Evolutionary conservation across 2,329 filamentous ascomycete genomes (phyloP), one percentile per base, ranked within the genome.

Genomic region (Coleophoma cylindrospora): DNA sequence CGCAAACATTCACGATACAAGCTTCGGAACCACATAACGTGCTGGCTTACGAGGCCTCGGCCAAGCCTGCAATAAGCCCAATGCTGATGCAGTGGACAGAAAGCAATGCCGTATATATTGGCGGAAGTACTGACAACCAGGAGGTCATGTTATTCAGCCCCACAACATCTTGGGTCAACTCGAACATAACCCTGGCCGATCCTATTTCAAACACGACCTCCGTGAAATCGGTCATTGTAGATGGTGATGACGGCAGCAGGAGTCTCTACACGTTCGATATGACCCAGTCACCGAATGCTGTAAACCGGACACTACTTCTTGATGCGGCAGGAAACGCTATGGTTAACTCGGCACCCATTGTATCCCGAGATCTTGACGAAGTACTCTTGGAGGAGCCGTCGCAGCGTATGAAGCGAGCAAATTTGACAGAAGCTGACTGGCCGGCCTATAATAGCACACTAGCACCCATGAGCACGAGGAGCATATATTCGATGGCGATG

Each of bases 211-310:
- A 82, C 61, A 77, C 80, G 49, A 74, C 76, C 2, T 71, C 76
- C 2, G 74, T 84, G 44, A 80, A 85, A 61, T 81, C 80, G 22
- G 74, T 82, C 0, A 62, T 96, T 4, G 69, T 95, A n/a, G 72
- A 74, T 12, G 87, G 86, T 19, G 77, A 82, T 40, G 89, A 96
- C 65, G 83, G 79, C 27, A 91, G 87, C 67, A 91, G 89, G 64
- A 81, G 85, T 37, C 72, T 97, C 15, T 83, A 91, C 59, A 82
- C 84, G 11, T 96, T 94, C 59, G 83, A 96, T 63, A 79, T 91
- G 69, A 77, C 77, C 13, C 74, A 76, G 10, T 82, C 84, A 0
- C 91, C 92, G 3, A 95, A 95, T 63, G 69, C 73, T 7, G 87
- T 96, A 40, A 80, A 79, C 33, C 82, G 87, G 50, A 81, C 85